A percentile compares a stretch with the other conserved stretches of the same genome.
phyloP scores from a whole-genome alignment of 805 yeast species.

The Zygoascus tannicola region DNA sequence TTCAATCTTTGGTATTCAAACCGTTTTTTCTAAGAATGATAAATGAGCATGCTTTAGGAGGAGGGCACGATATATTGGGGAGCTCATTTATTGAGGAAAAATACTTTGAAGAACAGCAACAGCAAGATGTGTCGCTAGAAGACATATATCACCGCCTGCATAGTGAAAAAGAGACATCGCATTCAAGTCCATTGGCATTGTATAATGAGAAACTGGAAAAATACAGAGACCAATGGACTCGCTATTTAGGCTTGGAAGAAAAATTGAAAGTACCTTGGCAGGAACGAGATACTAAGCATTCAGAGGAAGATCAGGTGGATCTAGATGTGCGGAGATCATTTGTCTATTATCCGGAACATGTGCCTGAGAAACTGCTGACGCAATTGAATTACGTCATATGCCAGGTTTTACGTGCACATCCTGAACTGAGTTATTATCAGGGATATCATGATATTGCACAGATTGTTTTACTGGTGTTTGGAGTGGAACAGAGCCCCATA shows the following conservation, averaged over 20 bases:
- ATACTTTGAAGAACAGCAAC: too few relatives aligned
- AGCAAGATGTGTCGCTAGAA: too few relatives aligned
- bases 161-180: too few relatives aligned
- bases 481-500: slow-evolving; percentile 23
- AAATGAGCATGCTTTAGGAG: too few relatives aligned
- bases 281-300: slow-evolving; percentile 35
- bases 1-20: too few relatives aligned
- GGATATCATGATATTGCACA: slow-evolving; percentile 87
- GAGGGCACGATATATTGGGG: too few relatives aligned
- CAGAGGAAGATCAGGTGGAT: slow-evolving; percentile 69
- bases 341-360: slow-evolving; percentile 32
- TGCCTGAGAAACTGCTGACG: slow-evolving; percentile 12
- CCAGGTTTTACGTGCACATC: slow-evolving; percentile 49
- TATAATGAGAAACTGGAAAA: slow-evolving; percentile 23
- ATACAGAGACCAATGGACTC: slow-evolving; percentile 44
- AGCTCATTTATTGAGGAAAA: too few relatives aligned
- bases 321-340: slow-evolving; percentile 74
- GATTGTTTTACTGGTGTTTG: slow-evolving; percentile 48
- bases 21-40: too few relatives aligned
- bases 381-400: slow-evolving; percentile 39
- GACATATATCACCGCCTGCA: too few relatives aligned
- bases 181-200: too few relatives aligned
- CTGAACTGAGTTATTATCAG: slow-evolving; percentile 69
- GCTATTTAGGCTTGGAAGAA: slow-evolving; percentile 31
- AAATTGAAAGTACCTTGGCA: neutral